phyloP scores from a whole-genome alignment of 441 rosid species.

The Populus tomentosa region DNA sequence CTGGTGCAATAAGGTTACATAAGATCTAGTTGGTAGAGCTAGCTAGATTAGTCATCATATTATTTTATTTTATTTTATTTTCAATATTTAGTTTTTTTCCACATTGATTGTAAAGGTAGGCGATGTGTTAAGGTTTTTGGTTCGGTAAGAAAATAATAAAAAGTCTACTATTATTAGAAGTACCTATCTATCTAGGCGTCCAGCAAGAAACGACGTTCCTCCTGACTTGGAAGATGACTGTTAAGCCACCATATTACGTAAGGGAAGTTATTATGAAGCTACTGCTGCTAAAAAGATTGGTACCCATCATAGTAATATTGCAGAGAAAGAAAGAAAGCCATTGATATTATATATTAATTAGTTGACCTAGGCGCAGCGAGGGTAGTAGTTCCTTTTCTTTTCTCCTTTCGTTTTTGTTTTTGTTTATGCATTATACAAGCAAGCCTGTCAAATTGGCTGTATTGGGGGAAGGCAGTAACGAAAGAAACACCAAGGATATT shows the following conservation, averaged over 20 bases:
- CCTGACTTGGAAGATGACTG: conserved; percentile 43
- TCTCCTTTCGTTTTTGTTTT: neutral
- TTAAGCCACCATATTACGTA: conserved; percentile 35
- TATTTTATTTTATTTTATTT: conserved; percentile 13
- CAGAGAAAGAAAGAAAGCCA: conserved; percentile 4
- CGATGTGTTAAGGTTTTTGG: conserved; percentile 10
- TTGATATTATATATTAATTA: conserved; percentile 11
- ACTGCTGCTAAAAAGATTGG: conserved; percentile 3
- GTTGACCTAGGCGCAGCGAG: conserved; percentile 25
- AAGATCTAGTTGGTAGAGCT: conserved; percentile 48
- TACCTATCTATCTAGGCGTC: neutral
- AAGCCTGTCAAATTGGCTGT: conserved; percentile 26
- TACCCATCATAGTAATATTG: conserved; percentile 22
- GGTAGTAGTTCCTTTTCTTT: neutral
- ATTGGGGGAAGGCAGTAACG: conserved; percentile 13
- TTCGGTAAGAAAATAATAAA: conserved; percentile 15
- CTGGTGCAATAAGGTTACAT: conserved; percentile 45
- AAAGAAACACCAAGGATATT: conserved; percentile 19
- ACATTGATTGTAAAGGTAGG: conserved; percentile 23
- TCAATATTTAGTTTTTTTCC: neutral
- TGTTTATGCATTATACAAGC: conserved; percentile 14
- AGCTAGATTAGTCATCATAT: conserved; percentile 31
- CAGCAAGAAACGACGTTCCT: conserved; percentile 38
- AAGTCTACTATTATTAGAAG: neutral
- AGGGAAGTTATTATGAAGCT: conserved; percentile 9